These are phyloP conservation scores for Westerdykella sp. DNA, from an alignment of 2,329 filamentous ascomycete genomes.

Conservation along the genomic window DNA sequence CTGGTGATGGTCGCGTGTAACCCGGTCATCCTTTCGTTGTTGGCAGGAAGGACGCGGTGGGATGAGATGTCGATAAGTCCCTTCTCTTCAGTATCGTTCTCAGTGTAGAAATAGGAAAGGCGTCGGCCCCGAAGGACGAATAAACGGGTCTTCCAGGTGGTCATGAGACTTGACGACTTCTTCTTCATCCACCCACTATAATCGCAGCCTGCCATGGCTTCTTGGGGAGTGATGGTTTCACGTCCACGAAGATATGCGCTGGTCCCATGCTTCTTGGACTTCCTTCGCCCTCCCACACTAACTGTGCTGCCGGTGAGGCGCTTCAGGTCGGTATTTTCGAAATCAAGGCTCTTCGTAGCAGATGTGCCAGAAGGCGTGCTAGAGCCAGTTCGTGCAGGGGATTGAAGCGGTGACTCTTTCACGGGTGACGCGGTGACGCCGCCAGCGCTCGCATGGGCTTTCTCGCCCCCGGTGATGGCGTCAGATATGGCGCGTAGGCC, in stretches of 20 bases:
- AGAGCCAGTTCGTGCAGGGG: constrained; percentile 71
- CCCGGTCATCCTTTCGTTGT: constrained; percentile 83
- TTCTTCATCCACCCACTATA: constrained; percentile 99
- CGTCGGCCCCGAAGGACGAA: constrained; percentile 90
- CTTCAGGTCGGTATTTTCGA: constrained; percentile 60
- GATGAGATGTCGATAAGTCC: constrained; percentile 97
- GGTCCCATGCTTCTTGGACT: constrained; percentile 84
- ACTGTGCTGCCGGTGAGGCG: constrained; percentile 40
- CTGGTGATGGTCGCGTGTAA: constrained; percentile 89
- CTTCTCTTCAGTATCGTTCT: constrained; percentile 86
- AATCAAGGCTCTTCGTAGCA: constrained; percentile 65
- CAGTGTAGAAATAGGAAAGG: constrained; percentile 92
- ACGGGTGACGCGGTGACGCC: constrained; percentile 38
- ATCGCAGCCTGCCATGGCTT: constrained; percentile 80
- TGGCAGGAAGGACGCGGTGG: constrained; percentile 90
- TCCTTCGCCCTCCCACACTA: constrained; percentile 19
- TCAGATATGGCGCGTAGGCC: constrained; percentile 86
- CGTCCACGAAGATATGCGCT: constrained; percentile 88
- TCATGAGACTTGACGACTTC: constrained; percentile 91
- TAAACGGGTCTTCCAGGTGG: constrained; percentile 94
- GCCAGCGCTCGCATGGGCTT: constrained; percentile 41
- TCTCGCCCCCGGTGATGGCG: constrained; percentile 51
- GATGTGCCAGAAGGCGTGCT: constrained; percentile 54
- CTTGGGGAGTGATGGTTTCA: constrained; percentile 70
- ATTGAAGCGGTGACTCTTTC: constrained; percentile 51